Evolutionary conservation across 805 yeast species (phyloP).

Genomic region (Brettanomyces sp.): DNA sequence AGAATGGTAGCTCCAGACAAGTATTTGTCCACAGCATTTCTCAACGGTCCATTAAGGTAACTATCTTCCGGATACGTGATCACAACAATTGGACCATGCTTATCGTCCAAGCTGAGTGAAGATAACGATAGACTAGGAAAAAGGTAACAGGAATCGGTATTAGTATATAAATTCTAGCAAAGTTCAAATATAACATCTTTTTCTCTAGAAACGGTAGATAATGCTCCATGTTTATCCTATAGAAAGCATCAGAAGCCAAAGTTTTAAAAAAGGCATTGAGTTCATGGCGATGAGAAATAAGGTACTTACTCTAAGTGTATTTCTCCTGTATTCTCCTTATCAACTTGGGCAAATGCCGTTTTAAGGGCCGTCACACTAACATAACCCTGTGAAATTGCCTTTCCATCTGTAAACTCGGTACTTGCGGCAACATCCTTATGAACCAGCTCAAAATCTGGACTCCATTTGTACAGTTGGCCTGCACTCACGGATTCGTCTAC

Average conservation of each 20-base stretch:
- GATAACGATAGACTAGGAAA: background rate
- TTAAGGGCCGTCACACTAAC: constrained; percentile 61
- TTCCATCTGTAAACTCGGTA: constrained; percentile 52
- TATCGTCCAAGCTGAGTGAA: background rate
- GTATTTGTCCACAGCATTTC: constrained; percentile 24
- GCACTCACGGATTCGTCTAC: constrained; percentile 35
- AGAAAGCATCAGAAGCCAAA: background rate
- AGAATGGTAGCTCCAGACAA: constrained; percentile 4
- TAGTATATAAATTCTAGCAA: too few species aligned
- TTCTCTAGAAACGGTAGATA: too few species aligned
- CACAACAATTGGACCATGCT: constrained; percentile 11
- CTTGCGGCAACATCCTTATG: constrained; percentile 41
- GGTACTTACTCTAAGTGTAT: constrained; percentile 37
- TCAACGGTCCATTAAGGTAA: constrained; percentile 35
- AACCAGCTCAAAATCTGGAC: constrained; percentile 68
- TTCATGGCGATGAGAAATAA: too few species aligned
- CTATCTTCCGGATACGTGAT: constrained; percentile 29
- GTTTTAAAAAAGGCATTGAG: too few species aligned
- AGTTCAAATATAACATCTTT: too few species aligned
- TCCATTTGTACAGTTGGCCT: constrained; percentile 62
- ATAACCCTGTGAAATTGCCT: constrained; percentile 54
- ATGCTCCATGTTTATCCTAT: too few species aligned
- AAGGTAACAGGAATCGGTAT: background rate
- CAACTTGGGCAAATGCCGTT: constrained; percentile 60
- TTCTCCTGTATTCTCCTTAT: constrained; percentile 41